Conservation (phyloP, 2,329 filamentous ascomycete genomes). For the Aspergillus flavus region DNA sequence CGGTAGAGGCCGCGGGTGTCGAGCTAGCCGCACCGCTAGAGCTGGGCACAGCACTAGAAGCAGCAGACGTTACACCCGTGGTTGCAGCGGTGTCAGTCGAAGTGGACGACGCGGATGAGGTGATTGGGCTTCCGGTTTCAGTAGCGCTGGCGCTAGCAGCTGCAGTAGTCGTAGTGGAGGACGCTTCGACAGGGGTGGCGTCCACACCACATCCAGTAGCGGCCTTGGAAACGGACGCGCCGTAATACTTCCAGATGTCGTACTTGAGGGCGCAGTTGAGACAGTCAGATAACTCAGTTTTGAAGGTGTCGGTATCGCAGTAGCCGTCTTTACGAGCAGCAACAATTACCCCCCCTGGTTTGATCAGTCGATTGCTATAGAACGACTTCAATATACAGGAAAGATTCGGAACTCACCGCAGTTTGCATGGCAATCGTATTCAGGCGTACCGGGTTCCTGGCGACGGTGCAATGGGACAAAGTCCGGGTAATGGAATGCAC, state of each 20-base stretch:
- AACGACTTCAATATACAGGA: background rate
- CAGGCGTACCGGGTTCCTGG: constrained; percentile 28
- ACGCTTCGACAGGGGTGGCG: background rate
- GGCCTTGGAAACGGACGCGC: constrained; percentile 39
- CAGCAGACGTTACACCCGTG: background rate
- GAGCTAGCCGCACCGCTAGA: background rate
- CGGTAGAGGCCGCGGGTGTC: background rate
- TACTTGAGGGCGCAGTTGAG: constrained; percentile 48
- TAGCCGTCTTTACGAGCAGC: constrained; percentile 25
- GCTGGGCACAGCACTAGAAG: background rate
- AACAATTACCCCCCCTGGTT: constrained; percentile 31
- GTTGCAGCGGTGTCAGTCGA: background rate
- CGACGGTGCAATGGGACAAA: constrained; percentile 10
- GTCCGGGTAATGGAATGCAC: constrained; percentile 9
- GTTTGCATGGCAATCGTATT: constrained; percentile 39
- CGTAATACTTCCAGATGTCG: constrained; percentile 51
- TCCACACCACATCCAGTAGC: constrained; percentile 37
- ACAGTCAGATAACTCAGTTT: constrained; percentile 30
- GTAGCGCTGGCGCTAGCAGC: background rate
- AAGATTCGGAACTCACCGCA: constrained; percentile 30
- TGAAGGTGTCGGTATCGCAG: constrained; percentile 32
- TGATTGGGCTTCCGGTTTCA: background rate
- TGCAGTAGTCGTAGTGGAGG: background rate
- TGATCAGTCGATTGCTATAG: background rate
- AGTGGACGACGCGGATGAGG: background rate